A percentile compares a stretch with the other conserved stretches of the same genome.
Evolutionary conservation across 768 basidiomycete species (phyloP).

Genomic region (Pulveroboletus sp.): DNA sequence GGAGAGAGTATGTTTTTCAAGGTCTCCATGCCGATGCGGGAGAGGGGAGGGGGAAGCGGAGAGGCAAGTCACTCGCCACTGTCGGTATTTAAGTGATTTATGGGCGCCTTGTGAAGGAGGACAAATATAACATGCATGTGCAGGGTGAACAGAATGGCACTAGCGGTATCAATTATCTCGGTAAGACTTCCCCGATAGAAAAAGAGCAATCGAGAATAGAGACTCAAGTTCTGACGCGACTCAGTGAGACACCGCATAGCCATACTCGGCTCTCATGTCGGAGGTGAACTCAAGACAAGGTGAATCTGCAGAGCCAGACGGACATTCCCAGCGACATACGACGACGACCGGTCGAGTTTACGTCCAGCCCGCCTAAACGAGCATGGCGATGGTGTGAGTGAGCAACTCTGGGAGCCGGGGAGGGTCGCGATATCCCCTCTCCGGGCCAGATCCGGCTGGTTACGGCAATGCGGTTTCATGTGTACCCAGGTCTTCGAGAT

Average conservation of each 20-base stretch:
- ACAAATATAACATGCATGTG: constrained; percentile 18
- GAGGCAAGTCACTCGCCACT: constrained; percentile 24
- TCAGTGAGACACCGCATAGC: constrained; percentile 13
- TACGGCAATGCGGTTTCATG: constrained; percentile 24
- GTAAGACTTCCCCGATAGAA: constrained; percentile 25
- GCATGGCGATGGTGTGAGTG: not conserved
- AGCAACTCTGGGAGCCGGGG: not conserved
- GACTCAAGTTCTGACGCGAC: constrained; percentile 16
- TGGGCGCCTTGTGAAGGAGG: constrained; percentile 29
- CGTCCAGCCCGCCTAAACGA: not conserved
- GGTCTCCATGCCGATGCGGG: constrained; percentile 51
- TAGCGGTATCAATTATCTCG: constrained; percentile 28
- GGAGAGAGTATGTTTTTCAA: constrained; percentile 71
- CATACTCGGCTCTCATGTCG: constrained; percentile 16
- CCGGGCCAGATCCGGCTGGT: constrained; percentile 13
- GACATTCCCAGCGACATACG: not conserved
- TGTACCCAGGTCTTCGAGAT: constrained; percentile 18
- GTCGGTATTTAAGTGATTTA: constrained; percentile 37
- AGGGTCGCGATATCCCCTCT: too few relatives aligned
- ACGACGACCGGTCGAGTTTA: too few relatives aligned
- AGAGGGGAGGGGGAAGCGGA: constrained; percentile 31
- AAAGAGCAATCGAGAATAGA: constrained; percentile 17
- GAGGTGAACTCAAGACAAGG: constrained; percentile 8
- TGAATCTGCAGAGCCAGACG: not conserved
- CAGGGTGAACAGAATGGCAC: constrained; percentile 20